A percentile compares a stretch with the other conserved stretches of the same genome.
Conservation (phyloP, 352 stramenopile genomes). For the Globisporangium viniferum region DNA sequence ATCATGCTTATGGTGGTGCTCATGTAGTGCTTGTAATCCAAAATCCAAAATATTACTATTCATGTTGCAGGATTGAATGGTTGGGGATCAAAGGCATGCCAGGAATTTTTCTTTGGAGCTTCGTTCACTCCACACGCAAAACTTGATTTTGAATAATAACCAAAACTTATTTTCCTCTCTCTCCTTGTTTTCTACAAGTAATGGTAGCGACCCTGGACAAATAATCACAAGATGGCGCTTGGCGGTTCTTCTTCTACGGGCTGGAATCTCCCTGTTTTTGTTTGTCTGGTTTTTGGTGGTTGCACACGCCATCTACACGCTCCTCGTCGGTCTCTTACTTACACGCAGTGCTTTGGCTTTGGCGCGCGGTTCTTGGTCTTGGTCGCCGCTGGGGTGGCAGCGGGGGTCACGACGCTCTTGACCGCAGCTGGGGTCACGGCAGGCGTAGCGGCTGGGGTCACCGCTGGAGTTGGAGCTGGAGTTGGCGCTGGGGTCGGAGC, state of each 20-base stretch:
- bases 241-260: background rate
- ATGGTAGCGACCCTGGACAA: background rate
- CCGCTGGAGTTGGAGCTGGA: background rate
- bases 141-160: constrained; percentile 3
- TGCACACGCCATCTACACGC: background rate
- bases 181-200: background rate
- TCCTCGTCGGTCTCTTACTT: constrained; percentile 15
- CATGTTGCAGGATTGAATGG: background rate
- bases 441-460: background rate
- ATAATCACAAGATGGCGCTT: constrained; percentile 1
- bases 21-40: background rate
- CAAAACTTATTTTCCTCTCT: background rate
- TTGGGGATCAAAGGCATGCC: background rate
- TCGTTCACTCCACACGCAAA: constrained; percentile 9
- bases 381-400: constrained; percentile 6
- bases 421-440: background rate
- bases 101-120: background rate
- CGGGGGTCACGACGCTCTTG: background rate
- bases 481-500: constrained; percentile 3
- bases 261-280: background rate
- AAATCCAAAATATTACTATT: background rate
- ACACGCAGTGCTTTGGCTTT: constrained; percentile 26
- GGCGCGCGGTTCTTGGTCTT: constrained; percentile 16
- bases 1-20: background rate
- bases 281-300: background rate